Evolutionary conservation across 768 basidiomycete genomes (phyloP).

Genomic region (Trametes maxima): DNA sequence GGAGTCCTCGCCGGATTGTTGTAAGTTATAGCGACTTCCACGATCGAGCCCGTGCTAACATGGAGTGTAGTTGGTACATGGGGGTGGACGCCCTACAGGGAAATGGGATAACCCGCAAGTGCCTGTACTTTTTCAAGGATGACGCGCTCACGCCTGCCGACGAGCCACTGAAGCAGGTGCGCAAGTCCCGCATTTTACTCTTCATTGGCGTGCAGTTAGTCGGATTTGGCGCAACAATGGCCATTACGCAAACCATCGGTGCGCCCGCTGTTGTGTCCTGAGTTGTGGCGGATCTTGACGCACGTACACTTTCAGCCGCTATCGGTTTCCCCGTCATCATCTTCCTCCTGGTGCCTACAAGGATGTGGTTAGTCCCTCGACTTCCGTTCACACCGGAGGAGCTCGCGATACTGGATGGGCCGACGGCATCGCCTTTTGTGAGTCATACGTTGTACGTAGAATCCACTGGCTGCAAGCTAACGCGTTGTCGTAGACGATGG

Average conservation of each 20-base stretch:
- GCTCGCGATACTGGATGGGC: constrained; percentile 83
- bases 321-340: constrained; percentile 93
- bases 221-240: constrained; percentile 87
- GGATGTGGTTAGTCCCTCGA: constrained; percentile 69
- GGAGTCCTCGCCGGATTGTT: constrained; percentile 86
- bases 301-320: constrained; percentile 54
- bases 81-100: constrained; percentile 77
- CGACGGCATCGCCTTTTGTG: constrained; percentile 86
- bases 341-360: constrained; percentile 76
- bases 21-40: constrained; percentile 40
- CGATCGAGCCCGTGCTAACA: neutral
- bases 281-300: neutral
- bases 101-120: constrained; percentile 82
- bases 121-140: constrained; percentile 81
- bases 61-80: constrained; percentile 78
- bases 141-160: constrained; percentile 54
- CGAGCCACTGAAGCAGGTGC: constrained; percentile 78
- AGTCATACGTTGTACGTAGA: constrained; percentile 36
- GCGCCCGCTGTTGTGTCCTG: constrained; percentile 18
- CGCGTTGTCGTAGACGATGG: constrained; percentile 40
- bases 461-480: too few species aligned
- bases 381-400: constrained; percentile 79
- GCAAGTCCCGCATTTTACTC: constrained; percentile 69
- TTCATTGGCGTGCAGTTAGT: constrained; percentile 77
- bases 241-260: constrained; percentile 90